Base-by-base conservation (phyloP, 139 green algal genomes). In the Volvox reticuliferus region DNA sequence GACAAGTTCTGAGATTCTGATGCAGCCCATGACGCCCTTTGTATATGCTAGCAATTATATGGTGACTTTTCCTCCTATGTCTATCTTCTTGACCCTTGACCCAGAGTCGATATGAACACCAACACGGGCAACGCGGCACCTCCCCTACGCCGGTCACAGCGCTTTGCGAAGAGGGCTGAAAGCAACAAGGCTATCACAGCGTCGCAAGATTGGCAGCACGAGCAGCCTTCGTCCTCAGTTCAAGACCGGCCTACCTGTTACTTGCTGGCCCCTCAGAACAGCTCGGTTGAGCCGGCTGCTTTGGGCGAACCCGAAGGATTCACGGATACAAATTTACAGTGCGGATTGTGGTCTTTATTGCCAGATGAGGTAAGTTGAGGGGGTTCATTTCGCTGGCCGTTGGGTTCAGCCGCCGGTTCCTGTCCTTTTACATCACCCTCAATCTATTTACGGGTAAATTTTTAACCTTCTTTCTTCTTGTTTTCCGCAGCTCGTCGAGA, bases 401-500 rank as follows among this genome's bases (percentile, higher is more conserved):
- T 67, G 65, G 67, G 89, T 50, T 26, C 88, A 67, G 33, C 75
- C 75, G 75, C 75, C 75, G 32, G 75, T 55, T 81, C 75, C 50
- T 28, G 32, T 55, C 32, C 32, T 30, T 28, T 36, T 79, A 62
- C 19, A n/a, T 21, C 76, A 71, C 69, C 26, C 24, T 82, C 17
- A 82, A 5, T 30, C 21, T 30, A 30, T 73, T 73, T 73, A 55
- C 1, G 55, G 28, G 1, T 62, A 20, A 1, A n/a, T 68, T 67
- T 68, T 55, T 82, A 28, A 33, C 36, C 33, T 33, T 17, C 33
- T 86, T n/a, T 71, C 65, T 86, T 44, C 30, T 92, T 61, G 20
- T 26, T 22, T 63, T 33, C 0, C 79, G 89, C 93, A 98, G 93
- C 55, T 96, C 62, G 44, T 97, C 50, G 95, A 98, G 44, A 89